Evolutionary conservation across 2,329 filamentous ascomycete species (phyloP), one percentile per base, ranked within the genome.

Genomic region (Periconia digitata): DNA sequence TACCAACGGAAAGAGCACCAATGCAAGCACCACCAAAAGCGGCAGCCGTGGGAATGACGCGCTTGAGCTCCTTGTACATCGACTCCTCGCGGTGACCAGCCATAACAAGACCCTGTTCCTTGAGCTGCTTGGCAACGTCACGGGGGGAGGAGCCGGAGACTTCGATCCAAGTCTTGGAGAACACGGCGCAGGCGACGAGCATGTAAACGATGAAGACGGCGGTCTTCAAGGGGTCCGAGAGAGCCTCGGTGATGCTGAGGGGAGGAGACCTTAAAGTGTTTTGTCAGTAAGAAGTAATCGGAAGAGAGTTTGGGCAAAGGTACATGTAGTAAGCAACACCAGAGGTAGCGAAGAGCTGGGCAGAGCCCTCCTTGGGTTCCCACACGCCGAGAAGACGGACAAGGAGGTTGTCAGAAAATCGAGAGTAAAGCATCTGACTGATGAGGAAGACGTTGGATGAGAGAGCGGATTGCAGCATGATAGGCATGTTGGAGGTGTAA

Each of bases 401-500:
- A 50, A 99, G 85, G 55, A 99, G 87, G 83, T 99, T 99, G 79
- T 99, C 94, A 40, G 91, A 94, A 83, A 99, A 97, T 75, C 92
- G 92, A 55, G 90, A 95, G 85, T 95, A 97, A 61, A 99, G 85
- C 92, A 97, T 97, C 82, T 99, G 94, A 73, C 89, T 94, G 79
- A 99, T 91, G 58, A 99, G 81, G 86, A 99, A 99, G 77, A 99
- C 85, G 83, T 99, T 99, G 82, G 92, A 96, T 61, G 90, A 96
- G 62, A 99, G 85, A 63, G 94, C 94, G 40, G 92, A 97, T 81
- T 99, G 95, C 74, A 99, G 84, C 94, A 99, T 99, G 79, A 99
- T 99, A 72, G 94, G 94, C 95, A 99, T 99, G 87, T 99, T 99
- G 74, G 92, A 96, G 72, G 94, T 99, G 81, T 99, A 99, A 85